phyloP scores from a whole-genome alignment of 345 rosid species.

The Arabidopsis suecica region DNA sequence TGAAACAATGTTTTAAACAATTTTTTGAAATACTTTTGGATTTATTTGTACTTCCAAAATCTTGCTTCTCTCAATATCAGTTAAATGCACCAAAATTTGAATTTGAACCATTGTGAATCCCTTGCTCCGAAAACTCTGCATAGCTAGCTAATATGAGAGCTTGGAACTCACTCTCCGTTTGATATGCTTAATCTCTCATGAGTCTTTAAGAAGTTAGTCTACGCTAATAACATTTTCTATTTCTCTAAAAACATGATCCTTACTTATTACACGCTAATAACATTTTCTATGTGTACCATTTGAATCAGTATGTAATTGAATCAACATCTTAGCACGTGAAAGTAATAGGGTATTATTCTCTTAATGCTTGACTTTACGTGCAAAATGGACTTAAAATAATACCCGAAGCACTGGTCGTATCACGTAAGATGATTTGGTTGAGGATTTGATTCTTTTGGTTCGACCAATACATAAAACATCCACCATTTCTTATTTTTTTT shows the following conservation, averaged over 20 bases:
- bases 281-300: background rate
- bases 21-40: background rate
- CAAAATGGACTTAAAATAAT: constrained; percentile 2
- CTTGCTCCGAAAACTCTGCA: no score
- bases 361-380: background rate
- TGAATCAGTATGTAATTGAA: background rate
- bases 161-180: no score
- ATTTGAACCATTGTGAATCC: no score
- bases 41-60: no score
- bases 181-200: no score
- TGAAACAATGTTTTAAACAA: background rate
- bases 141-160: no score
- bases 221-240: background rate
- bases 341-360: background rate
- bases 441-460: constrained; percentile 30
- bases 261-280: background rate
- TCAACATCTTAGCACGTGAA: background rate
- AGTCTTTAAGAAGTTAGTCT: no score
- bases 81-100: no score
- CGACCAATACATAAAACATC: constrained; percentile 22
- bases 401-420: constrained; percentile 10
- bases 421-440: constrained; percentile 26
- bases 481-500: background rate
- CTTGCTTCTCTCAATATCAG: no score
- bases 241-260: background rate